Evolutionary conservation across 352 stramenopile genomes (phyloP), one percentile per base, ranked within the genome.

Genomic region (Paralagenidium karlingii): DNA sequence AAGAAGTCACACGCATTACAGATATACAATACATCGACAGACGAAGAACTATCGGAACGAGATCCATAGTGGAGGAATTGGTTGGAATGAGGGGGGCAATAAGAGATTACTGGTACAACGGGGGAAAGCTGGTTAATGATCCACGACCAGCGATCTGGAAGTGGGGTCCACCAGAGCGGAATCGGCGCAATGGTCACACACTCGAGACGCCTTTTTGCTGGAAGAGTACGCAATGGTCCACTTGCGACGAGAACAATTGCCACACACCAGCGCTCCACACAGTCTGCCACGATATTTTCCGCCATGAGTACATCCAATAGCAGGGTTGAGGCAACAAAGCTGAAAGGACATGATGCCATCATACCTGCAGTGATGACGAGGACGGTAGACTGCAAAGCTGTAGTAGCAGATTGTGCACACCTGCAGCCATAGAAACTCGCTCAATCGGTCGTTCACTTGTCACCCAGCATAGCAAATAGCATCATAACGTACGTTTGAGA

Each of bases 391-490:
- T 1, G 75, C 69, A 43, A 91, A 91, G 36, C 61, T 82, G 42
- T 86, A 71, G 28, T 58, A 67, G 49, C 78, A 91, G 33, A 89
- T 81, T 38, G 73, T 88, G 52, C 78, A 91, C 12, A 85, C 73
- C n/a, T n/a, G n/a, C n/a, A n/a, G n/a, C n/a, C 43, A 43, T 33
- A n/a, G 33, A 5, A 26, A 34, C 9, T 15, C 30, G 12, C 12
- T 20, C 3, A 2, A 12, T 19, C 10, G 24, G 31, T 5, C 6
- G 3, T n/a, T 18, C 13, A 4, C 22, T 34, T 34, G 2, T 8
- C 31, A 42, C 37, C 37, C 31, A 32, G 37, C 19, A 42, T 19
- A 24, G 19, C 11, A 32, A 32, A 19, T 42, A 24, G 22, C 26
- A 42, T 19, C 31, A 24, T 13, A 42, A 33, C 37, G 31, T 24